Base-by-base conservation (phyloP, 2,329 filamentous ascomycete species). In the Exophiala spinifera region DNA sequence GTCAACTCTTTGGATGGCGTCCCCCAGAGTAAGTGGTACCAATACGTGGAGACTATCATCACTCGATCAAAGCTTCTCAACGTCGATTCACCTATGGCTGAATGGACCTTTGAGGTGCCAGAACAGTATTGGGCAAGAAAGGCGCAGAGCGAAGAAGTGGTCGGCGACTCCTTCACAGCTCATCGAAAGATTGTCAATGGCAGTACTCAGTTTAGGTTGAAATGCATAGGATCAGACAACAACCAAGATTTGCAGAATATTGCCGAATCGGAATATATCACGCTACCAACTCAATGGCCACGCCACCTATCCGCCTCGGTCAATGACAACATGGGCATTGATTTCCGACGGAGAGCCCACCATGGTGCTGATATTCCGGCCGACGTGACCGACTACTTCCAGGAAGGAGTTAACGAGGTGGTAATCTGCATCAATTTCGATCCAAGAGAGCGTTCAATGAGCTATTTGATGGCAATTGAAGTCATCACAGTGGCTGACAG, bases 321-420 rank as follows among this genome's bases (percentile, higher is more conserved):
- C 56, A 95, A 96, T 62, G 75, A 70, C 0, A 65, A 71, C 0
- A 44, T 49, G 14, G 48, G 61, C 15, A 64, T 80, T 1, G 74
- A 83, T 10, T 67, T 89, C 14, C 81, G 86, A 37, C 81, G 87
- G 23, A 89, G 88, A 63, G 69, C 82, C 1, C 85, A 94, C 57
- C 81, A 91, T 64, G 85, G 85, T 10, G 88, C 85, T 62, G 88
- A 95, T 63, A 70, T 90, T 7, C 85, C 91, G 0, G 74, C 88
- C 4, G 89, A 96, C 61, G 73, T 96, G 20, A 91, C 89, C 1
- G 57, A 67, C 1, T 68, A 81, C 17, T 61, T 95, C 4, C 67
- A 64, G 7, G 61, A 71, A 14, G 89, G 88, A 0, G 65, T 67
- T 4, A 95, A 96, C 64, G 67, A 64, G 0, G 66, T 95, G 2